Percentiles rank a stretch among this genome's conserved stretches.
phyloP scores from a whole-genome alignment of 768 basidiomycete species.

The Polyporus arcularius region DNA sequence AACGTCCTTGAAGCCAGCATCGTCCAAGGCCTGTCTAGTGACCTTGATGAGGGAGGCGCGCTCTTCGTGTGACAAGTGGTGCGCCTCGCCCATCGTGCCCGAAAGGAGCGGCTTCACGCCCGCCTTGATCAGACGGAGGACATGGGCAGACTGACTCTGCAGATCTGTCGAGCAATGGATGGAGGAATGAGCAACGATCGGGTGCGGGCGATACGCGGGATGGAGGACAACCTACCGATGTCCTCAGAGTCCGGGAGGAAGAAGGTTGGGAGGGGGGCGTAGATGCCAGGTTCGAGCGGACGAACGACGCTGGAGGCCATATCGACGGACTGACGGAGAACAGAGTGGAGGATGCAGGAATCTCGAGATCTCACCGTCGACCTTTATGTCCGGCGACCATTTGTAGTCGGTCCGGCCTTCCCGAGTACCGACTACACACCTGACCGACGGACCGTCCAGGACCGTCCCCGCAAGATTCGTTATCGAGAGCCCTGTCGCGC shows the following conservation, averaged over 20 bases:
- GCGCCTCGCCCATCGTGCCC: constrained; percentile 51
- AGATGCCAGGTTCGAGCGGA: constrained; percentile 75
- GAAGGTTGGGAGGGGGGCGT: constrained; percentile 85
- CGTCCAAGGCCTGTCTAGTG: constrained; percentile 71
- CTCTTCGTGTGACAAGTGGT: constrained; percentile 47
- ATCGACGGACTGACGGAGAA: constrained; percentile 12
- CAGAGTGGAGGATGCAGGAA: constrained; percentile 10
- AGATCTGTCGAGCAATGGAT: constrained; percentile 33
- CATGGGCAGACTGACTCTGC: constrained; percentile 39
- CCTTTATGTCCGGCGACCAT: constrained; percentile 12
- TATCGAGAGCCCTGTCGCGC: constrained; percentile 15
- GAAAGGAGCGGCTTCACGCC: constrained; percentile 38
- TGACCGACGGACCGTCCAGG: constrained; percentile 20
- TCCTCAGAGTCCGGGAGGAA: constrained; percentile 76
- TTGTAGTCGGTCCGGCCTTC: constrained; percentile 16
- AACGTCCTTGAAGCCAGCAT: constrained; percentile 52
- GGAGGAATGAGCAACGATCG: not conserved
- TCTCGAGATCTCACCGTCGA: constrained; percentile 12
- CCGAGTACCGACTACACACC: constrained; percentile 9
- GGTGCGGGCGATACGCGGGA: not conserved
- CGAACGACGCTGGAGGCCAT: constrained; percentile 37
- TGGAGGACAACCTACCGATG: constrained; percentile 57
- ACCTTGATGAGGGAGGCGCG: constrained; percentile 25
- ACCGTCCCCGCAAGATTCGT: constrained; percentile 1
- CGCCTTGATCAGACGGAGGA: constrained; percentile 39